A percentile compares a stretch with the other conserved stretches of the same genome.
phyloP scores from a whole-genome alignment of 805 yeast genomes.

The Lipomyces mesembrius region DNA sequence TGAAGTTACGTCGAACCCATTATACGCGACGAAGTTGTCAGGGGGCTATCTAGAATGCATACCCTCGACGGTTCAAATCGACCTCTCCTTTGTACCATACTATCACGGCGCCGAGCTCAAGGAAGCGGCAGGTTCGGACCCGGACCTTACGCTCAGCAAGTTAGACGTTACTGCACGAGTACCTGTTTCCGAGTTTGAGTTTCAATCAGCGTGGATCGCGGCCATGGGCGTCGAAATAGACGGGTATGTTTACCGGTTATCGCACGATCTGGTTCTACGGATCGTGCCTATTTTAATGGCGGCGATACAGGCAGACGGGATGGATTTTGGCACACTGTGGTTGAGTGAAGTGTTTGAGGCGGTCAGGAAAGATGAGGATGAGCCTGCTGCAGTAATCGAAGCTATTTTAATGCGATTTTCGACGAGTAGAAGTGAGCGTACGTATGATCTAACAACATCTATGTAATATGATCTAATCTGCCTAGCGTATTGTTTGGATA shows the following conservation, averaged over 20 bases:
- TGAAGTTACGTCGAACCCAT: background rate
- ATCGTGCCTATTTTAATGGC: conserved; percentile 42
- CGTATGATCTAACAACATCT: conserved; percentile 2
- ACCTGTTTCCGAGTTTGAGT: conserved; percentile 58
- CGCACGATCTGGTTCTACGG: conserved; percentile 37
- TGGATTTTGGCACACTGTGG: conserved; percentile 39
- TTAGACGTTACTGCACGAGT: conserved; percentile 44
- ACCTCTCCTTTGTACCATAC: conserved; percentile 31
- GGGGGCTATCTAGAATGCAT: conserved; percentile 32
- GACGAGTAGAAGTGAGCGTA: conserved; percentile 32
- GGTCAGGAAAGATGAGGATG: conserved; percentile 43
- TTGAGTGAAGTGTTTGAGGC: conserved; percentile 24
- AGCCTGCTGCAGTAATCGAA: conserved; percentile 52
- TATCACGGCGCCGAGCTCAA: conserved; percentile 26
- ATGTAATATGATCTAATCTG: background rate
- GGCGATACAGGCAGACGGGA: conserved; percentile 34
- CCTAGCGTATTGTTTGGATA: conserved; percentile 50
- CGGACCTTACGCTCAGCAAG: background rate
- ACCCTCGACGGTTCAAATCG: conserved; percentile 17
- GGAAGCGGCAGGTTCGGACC: background rate
- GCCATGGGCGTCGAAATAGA: conserved; percentile 61
- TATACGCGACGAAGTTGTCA: conserved; percentile 10
- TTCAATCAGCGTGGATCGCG: conserved; percentile 56
- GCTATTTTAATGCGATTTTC: conserved; percentile 59
- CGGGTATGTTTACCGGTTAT: conserved; percentile 50